Evolutionary conservation across 495 filamentous ascomycete genomes (phyloP), one percentile per base, ranked within the genome.

Genomic region (Darksidea phi): DNA sequence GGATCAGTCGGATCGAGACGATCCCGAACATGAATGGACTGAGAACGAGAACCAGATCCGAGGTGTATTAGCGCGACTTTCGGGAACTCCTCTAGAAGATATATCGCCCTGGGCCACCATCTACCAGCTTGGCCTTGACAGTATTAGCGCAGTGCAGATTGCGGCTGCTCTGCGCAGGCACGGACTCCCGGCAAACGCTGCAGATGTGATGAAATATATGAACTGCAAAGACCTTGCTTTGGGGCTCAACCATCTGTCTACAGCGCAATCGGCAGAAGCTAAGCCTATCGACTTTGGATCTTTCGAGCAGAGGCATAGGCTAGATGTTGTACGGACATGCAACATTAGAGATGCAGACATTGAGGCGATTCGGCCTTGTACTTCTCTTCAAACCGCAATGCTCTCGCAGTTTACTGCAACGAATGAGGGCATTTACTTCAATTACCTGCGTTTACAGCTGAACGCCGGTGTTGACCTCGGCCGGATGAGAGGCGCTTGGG

Each of bases 201-300:
- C 81, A 24, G 88, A 94, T 65, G 82, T 95, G 28, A 78, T 95
- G 11, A 81, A 87, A 67, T 75, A 81, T 54, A 78, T 78, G 1
- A 86, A 76, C 0, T 81, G 81, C 57, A 55, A 70, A 2, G 70
- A 74, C n/a, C 71, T 86, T 48, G 76, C 74, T 17, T 45, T 61
- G 6, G 60, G 59, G 45, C 71, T 80, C 23, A 21, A 59, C 11
- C n/a, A 12, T 37, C 6, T 12, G 8, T 10, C 7, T 13, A 41
- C 3, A 21, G 1, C 25, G 25, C 28, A 20, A 17, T 0, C 12
- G 12, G 13, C 25, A 4, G 42, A 20, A 10, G 23, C 24, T 2
- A 2, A 20, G 1, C 6, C 21, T 36, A 61, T 63, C 72, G 55
- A 75, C 53, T 74, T 78, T 37, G 43, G 45, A 4, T 55, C 63